Base-by-base conservation (phyloP, 257 asterid species). In the Petunia secreta region DNA sequence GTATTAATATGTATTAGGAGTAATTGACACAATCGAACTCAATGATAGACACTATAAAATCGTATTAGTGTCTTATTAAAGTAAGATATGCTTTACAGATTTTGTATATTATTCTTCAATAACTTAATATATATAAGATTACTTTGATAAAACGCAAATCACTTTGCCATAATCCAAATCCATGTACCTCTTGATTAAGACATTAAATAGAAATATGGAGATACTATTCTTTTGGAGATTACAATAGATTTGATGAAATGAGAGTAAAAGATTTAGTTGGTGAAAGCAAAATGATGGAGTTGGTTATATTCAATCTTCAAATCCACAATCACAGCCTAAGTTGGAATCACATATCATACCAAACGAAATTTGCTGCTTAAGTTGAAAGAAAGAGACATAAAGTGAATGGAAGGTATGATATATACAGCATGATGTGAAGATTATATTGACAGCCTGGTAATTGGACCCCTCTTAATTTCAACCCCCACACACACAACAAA, bases 321-420 rank as follows among this genome's bases (percentile, higher is more conserved):
- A 25, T 25, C 25, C 25, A 69, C 41, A 69, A 46, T 48, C 83
- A 78, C 81, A 84, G 66, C 71, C 83, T 80, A 52, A 44, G 68
- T 75, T 71, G 69, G 80, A 83, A 82, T 80, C 77, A 83, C 85
- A 80, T 80, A 86, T 65, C 82, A 87, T 66, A 86, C 86, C 91
- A 82, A 89, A 83, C 87, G 63, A 73, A 83, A 77, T 84, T 69
- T 83, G 87, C 88, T 78, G 77, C 89, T 86, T 86, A 87, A 82
- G 85, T 86, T 84, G 91, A 82, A 85, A 90, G 93, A 89, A 85
- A 90, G 81, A 62, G 92, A 88, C 91, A 90, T 85, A 87, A 89
- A 87, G 89, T 85, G 85, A 83, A 77, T 67, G 83, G 85, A 55
- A 82, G 75, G 86, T 79, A 80, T 83, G 86, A 85, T 88, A 65